Conservation (phyloP, 1,284 basidiomycete species). For the Trametes versicolor region DNA sequence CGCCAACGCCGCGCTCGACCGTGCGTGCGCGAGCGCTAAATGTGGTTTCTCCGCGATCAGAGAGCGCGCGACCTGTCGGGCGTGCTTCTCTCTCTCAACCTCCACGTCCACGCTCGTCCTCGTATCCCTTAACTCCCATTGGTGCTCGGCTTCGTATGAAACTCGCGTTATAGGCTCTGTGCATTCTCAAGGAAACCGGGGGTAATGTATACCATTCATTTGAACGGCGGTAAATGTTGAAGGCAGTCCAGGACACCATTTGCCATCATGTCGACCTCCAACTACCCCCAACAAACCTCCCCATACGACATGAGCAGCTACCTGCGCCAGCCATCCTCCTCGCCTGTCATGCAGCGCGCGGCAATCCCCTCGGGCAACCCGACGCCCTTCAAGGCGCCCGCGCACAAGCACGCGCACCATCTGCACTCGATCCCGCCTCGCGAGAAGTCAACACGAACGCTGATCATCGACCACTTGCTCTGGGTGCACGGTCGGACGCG, state of each 20-base stretch:
- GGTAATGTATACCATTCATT: neutral
- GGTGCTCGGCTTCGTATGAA: too few species aligned
- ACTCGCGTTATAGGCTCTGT: too few species aligned
- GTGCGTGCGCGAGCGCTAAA: too few species aligned
- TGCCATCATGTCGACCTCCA: conserved; percentile 24
- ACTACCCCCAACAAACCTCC: conserved; percentile 30
- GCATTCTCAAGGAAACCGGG: neutral
- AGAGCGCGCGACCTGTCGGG: too few species aligned
- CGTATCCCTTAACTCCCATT: too few species aligned
- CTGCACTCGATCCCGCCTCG: conserved; percentile 79
- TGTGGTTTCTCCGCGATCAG: too few species aligned
- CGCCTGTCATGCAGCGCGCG: conserved; percentile 41
- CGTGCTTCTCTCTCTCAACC: too few species aligned
- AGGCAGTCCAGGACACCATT: neutral
- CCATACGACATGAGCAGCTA: conserved; percentile 35
- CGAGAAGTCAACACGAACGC: conserved; percentile 81
- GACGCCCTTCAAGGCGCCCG: conserved; percentile 62
- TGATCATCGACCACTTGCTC: conserved; percentile 85
- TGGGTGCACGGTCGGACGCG: conserved; percentile 86
- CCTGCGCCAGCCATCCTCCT: conserved; percentile 43
- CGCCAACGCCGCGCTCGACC: neutral
- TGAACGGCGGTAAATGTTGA: neutral
- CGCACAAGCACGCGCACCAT: conserved; percentile 78
- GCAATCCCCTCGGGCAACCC: conserved; percentile 30
- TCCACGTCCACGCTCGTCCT: too few species aligned